These are phyloP conservation scores for Kluyveromyces sp. DNA, from an alignment of 1,139 yeast species.

Conservation along the genomic window DNA sequence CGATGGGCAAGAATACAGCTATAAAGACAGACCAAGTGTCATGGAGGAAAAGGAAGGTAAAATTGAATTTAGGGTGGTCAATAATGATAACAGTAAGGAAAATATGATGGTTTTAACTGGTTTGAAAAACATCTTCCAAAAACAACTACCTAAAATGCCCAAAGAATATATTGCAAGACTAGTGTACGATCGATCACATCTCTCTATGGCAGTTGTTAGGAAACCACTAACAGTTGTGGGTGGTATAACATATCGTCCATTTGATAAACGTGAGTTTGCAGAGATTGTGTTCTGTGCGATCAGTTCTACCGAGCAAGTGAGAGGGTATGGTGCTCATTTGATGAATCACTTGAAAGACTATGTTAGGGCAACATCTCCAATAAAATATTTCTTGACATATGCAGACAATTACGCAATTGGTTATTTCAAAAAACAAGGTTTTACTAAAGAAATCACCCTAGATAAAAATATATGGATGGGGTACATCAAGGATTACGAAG, in stretches of 20 bases:
- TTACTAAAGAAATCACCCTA: constrained; percentile 85
- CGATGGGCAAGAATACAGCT: constrained; percentile 78
- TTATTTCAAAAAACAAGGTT: constrained; percentile 95
- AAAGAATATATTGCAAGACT: constrained; percentile 89
- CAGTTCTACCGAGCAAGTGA: constrained; percentile 91
- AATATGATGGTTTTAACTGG: constrained; percentile 90
- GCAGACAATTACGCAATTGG: constrained; percentile 99
- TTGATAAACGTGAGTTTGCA: constrained; percentile 83
- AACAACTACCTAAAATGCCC: constrained; percentile 98
- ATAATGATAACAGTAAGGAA: constrained; percentile 84
- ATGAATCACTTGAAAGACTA: constrained; percentile 97
- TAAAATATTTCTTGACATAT: constrained; percentile 83
- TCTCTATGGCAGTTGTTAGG: constrained; percentile 91
- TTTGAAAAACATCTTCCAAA: constrained; percentile 88
- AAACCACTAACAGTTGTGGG: constrained; percentile 95
- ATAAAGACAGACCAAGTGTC: constrained; percentile 89
- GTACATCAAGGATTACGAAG: constrained; percentile 95
- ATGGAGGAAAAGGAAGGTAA: constrained; percentile 86
- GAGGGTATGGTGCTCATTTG: constrained; percentile 97
- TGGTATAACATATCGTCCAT: constrained; percentile 94
- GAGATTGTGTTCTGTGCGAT: constrained; percentile 98
- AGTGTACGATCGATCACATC: constrained; percentile 88
- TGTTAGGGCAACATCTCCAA: constrained; percentile 80
- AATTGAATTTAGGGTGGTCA: constrained; percentile 91
- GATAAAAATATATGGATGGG: constrained; percentile 95